Evolutionary conservation across 2,329 filamentous ascomycete species (phyloP).

Genomic region (Neofusicoccum cordaticola): DNA sequence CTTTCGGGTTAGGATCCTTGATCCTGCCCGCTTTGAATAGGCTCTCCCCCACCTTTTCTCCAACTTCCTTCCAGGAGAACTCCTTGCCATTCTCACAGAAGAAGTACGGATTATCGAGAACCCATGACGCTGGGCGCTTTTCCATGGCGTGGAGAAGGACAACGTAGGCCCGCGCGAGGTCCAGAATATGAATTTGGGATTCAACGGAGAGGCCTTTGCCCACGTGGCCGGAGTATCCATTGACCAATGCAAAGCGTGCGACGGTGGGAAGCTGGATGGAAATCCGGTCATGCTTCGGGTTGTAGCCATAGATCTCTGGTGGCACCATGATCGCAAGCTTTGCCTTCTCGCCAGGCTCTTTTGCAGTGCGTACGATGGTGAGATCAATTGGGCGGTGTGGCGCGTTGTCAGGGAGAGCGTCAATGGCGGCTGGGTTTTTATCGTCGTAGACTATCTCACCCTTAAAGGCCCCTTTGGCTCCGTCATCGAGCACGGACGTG

Average conservation of each 20-base stretch:
- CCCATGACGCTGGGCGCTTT: constrained; percentile 24
- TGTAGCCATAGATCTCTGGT: constrained; percentile 47
- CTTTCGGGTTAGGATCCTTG: constrained; percentile 33
- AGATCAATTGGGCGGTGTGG: constrained; percentile 49
- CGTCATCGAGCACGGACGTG: constrained; percentile 34
- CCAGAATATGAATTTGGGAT: constrained; percentile 47
- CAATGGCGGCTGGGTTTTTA: constrained; percentile 37
- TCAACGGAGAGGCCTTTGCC: constrained; percentile 44
- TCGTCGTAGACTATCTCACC: constrained; percentile 45
- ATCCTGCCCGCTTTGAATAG: constrained; percentile 41
- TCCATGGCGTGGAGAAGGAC: constrained; percentile 41
- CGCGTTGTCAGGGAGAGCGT: constrained; percentile 42
- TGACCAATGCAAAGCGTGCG: constrained; percentile 48
- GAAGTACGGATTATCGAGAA: constrained; percentile 48
- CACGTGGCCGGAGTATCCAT: constrained; percentile 46
- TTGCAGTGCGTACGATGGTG: constrained; percentile 38
- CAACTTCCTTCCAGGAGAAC: constrained; percentile 44
- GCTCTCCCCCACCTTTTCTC: constrained; percentile 36
- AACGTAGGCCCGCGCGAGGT: constrained; percentile 36
- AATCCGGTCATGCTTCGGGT: constrained; percentile 38
- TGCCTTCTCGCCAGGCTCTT: constrained; percentile 39
- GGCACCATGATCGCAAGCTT: constrained; percentile 50
- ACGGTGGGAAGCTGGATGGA: constrained; percentile 50
- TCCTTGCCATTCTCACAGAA: constrained; percentile 49
- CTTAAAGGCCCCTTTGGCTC: constrained; percentile 28